Conservation (phyloP, 2,329 filamentous ascomycete species). For the Macrophomina phaseolina region DNA sequence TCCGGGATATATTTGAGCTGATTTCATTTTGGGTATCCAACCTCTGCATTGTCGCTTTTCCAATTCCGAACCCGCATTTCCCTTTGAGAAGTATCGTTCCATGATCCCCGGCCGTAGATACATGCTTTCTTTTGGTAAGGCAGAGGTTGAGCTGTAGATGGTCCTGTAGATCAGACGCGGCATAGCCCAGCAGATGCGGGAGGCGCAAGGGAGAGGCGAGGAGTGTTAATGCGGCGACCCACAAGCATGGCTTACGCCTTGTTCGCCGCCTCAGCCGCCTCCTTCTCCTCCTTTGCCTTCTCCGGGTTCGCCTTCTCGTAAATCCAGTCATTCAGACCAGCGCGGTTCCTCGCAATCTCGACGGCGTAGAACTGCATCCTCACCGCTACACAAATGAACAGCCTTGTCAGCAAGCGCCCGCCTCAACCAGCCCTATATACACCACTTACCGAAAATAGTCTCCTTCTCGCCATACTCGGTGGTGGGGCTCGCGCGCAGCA, state of each 20-base stretch:
- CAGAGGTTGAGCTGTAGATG: neutral
- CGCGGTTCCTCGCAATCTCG: constrained; percentile 78
- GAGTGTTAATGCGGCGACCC: neutral
- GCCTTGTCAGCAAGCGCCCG: too few species aligned
- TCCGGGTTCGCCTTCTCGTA: constrained; percentile 79
- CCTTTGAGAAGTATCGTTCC: too few species aligned
- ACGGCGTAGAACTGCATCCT: constrained; percentile 85
- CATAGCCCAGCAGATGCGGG: neutral
- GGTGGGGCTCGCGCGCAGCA: constrained; percentile 79
- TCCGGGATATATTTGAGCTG: neutral
- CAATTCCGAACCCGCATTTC: neutral
- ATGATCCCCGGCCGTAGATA: neutral
- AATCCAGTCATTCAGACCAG: constrained; percentile 95
- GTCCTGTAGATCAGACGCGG: neutral
- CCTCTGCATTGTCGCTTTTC: neutral
- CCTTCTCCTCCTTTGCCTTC: constrained; percentile 47
- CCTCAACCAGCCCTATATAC: too few species aligned
- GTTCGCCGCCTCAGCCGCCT: constrained; percentile 11
- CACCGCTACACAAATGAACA: constrained; percentile 53
- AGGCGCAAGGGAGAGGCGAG: neutral
- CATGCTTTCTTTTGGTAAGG: neutral
- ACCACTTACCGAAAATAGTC: constrained; percentile 81
- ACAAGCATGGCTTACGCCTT: neutral
- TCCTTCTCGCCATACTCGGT: constrained; percentile 86
- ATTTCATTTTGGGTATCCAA: constrained; percentile 7